Evolutionary conservation across 805 yeast genomes (phyloP).

Genomic region (Starmerella roubikii): DNA sequence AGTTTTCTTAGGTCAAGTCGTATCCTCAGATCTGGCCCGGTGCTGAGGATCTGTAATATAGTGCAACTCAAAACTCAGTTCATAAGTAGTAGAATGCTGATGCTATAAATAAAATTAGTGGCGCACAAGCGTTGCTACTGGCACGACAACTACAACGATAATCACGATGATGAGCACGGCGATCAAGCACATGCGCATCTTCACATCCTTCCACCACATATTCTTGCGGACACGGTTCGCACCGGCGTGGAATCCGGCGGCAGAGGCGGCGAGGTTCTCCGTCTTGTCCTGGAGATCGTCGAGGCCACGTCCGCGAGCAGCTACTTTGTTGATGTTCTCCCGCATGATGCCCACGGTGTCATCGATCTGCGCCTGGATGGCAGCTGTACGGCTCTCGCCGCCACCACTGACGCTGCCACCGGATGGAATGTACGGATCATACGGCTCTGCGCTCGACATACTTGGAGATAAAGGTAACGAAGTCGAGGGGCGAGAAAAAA

Average conservation of each 20-base stretch:
- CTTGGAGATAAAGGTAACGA: too few species aligned
- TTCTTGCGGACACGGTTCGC: constrained; percentile 96
- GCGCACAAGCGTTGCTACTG: constrained; percentile 76
- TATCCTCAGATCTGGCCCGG: too few species aligned
- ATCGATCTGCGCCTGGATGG: constrained; percentile 81
- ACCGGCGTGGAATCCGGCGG: constrained; percentile 89
- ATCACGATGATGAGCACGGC: constrained; percentile 64
- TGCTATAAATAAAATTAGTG: constrained; percentile 5
- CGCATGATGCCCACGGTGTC: constrained; percentile 97
- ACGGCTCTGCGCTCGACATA: constrained; percentile 71
- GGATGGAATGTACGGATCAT: constrained; percentile 69
- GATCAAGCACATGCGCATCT: constrained; percentile 83
- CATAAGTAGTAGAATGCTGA: too few species aligned
- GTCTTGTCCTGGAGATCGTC: constrained; percentile 89
- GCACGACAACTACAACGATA: constrained; percentile 77
- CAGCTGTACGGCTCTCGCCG: constrained; percentile 44
- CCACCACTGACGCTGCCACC: constrained; percentile 14
- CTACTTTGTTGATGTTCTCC: constrained; percentile 89
- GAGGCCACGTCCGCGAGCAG: constrained; percentile 86
- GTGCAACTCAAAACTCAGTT: too few species aligned
- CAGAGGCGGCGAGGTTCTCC: constrained; percentile 78
- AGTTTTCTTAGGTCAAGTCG: too few species aligned
- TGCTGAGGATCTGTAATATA: too few species aligned
- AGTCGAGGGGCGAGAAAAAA: too few species aligned
- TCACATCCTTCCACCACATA: constrained; percentile 98